Evolutionary conservation across 2,329 filamentous ascomycete genomes (phyloP).

Genomic region (Xylaria sp.): DNA sequence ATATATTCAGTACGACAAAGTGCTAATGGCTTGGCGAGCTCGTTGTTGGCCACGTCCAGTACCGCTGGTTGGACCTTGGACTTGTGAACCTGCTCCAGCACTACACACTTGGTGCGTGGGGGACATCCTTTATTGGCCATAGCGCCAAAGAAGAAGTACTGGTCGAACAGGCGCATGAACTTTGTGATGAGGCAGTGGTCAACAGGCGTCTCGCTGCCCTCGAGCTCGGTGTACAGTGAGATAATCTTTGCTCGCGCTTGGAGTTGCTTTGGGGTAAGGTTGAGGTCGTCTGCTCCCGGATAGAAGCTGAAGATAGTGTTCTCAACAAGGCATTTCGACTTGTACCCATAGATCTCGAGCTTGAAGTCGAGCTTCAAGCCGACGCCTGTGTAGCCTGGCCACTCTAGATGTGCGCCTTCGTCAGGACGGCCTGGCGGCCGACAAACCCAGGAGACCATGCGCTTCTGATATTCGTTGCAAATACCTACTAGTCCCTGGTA

Average conservation of each 20-base stretch:
- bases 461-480: not conserved
- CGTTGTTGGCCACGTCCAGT: too few relatives aligned
- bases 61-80: too few relatives aligned
- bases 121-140: not conserved
- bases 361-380: conserved; percentile 8
- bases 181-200: not conserved
- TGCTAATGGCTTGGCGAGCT: not conserved
- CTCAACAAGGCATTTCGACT: not conserved
- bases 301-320: conserved; percentile 20
- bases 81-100: not conserved
- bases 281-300: not conserved
- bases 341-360: conserved; percentile 1
- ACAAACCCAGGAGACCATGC: not conserved
- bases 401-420: conserved; percentile 11
- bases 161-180: conserved; percentile 20
- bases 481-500: not conserved
- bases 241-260: not conserved
- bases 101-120: not conserved
- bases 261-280: conserved; percentile 19
- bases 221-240: not conserved
- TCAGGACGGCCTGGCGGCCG: not conserved
- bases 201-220: not conserved
- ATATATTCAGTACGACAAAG: not conserved
- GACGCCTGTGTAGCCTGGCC: conserved; percentile 5
- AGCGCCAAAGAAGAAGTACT: conserved; percentile 29